Conservation (phyloP, 331 rosid species). For the Quercus phellos region DNA sequence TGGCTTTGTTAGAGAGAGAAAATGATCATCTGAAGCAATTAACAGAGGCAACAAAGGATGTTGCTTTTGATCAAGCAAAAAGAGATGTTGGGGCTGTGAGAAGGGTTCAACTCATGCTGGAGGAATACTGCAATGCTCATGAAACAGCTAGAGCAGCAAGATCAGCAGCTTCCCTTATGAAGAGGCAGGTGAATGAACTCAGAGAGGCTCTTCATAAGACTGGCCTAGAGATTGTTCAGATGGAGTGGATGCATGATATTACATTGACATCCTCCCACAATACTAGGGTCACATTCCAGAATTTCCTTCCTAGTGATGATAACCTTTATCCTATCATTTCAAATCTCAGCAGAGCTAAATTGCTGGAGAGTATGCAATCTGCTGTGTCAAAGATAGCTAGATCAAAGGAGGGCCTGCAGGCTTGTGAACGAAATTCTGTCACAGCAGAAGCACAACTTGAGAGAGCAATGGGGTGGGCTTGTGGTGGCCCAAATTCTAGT, state of each 20-base stretch:
- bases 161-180: conserved; percentile 73
- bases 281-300: conserved; percentile 58
- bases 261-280: conserved; percentile 58
- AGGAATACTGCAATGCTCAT: conserved; percentile 87
- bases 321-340: conserved; percentile 54
- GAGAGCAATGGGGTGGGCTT: conserved; percentile 99
- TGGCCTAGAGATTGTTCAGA: conserved; percentile 77
- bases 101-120: conserved; percentile 69
- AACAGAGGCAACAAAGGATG: conserved; percentile 52
- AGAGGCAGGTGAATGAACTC: conserved; percentile 67
- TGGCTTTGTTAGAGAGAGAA: conserved; percentile 72
- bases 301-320: conserved; percentile 57
- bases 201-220: conserved; percentile 76
- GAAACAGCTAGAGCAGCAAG: conserved; percentile 94
- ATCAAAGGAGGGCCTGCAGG: conserved; percentile 71
- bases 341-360: conserved; percentile 62
- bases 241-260: conserved; percentile 86
- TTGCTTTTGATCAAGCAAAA: conserved; percentile 44
- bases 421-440: conserved; percentile 69
- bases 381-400: conserved; percentile 74
- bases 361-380: conserved; percentile 70
- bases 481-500: conserved; percentile 76
- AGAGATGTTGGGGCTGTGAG: conserved; percentile 49
- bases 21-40: conserved; percentile 59
- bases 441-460: conserved; percentile 91